Conservation (phyloP, 1,139 yeast genomes). For the Nadsonia starkeyi-henricii region DNA sequence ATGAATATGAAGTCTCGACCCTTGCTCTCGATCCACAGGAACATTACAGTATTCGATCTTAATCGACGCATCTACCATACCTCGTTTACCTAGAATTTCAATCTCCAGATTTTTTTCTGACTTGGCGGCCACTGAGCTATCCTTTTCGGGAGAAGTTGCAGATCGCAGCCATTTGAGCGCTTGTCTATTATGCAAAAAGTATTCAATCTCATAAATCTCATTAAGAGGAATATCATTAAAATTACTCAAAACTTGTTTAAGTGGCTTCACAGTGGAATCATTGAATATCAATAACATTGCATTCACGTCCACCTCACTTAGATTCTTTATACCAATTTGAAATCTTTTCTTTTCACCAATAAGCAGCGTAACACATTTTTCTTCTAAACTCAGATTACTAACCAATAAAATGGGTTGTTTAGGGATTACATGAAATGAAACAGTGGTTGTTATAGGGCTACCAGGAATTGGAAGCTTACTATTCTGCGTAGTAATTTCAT, state of each 20-base stretch:
- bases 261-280: slow-evolving; percentile 61
- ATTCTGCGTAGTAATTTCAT: background rate
- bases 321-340: slow-evolving; percentile 26
- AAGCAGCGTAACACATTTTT: slow-evolving; percentile 61
- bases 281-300: slow-evolving; percentile 41
- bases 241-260: slow-evolving; percentile 32
- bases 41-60: slow-evolving; percentile 48
- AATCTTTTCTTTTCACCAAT: slow-evolving; percentile 45
- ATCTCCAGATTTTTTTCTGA: slow-evolving; percentile 30
- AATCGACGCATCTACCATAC: slow-evolving; percentile 52
- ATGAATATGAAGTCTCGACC: slow-evolving; percentile 3
- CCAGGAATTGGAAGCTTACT: background rate
- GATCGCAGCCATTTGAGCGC: slow-evolving; percentile 32
- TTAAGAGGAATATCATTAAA: slow-evolving; percentile 36
- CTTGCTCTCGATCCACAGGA: slow-evolving; percentile 2
- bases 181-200: slow-evolving; percentile 42
- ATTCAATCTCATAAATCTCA: slow-evolving; percentile 66
- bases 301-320: slow-evolving; percentile 39
- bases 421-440: slow-evolving; percentile 33
- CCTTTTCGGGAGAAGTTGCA: slow-evolving; percentile 10
- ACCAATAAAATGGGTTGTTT: slow-evolving; percentile 55
- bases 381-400: slow-evolving; percentile 39
- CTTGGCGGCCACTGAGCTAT: slow-evolving; percentile 12
- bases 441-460: slow-evolving; percentile 8
- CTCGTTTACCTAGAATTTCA: slow-evolving; percentile 58